Conservation (phyloP, 2,329 filamentous ascomycete species). For the Didymella sp. region DNA sequence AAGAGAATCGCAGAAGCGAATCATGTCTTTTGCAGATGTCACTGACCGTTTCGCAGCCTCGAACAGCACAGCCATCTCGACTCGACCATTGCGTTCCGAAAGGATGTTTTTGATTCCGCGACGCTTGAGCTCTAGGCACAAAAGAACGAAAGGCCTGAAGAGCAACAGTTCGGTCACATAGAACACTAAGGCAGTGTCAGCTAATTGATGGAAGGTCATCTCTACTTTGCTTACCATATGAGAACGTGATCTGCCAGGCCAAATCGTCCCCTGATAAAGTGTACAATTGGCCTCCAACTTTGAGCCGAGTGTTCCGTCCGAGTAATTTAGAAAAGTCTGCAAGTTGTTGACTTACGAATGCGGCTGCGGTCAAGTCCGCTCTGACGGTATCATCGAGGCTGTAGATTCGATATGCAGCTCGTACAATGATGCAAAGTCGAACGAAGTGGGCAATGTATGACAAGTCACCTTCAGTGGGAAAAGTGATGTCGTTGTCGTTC, state of each 20-base stretch:
- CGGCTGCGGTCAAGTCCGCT: slow-evolving; percentile 4
- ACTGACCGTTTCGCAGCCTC: slow-evolving; percentile 3
- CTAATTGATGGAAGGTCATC: fast-evolving
- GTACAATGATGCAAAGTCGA: slow-evolving; percentile 10
- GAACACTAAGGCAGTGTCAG: not conserved
- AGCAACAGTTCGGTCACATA: slow-evolving; percentile 7
- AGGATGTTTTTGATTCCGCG: slow-evolving; percentile 4
- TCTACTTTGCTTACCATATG: not conserved
- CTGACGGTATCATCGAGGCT: slow-evolving; percentile 6
- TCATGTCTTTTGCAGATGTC: not conserved
- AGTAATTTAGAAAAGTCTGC: not conserved
- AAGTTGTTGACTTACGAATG: slow-evolving; percentile 1
- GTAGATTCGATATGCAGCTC: slow-evolving; percentile 11
- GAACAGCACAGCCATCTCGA: slow-evolving; percentile 7
- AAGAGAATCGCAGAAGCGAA: slow-evolving; percentile 8
- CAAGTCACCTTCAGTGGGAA: not conserved
- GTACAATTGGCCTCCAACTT: slow-evolving; percentile 11
- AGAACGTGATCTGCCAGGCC: slow-evolving; percentile 14
- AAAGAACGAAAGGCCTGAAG: slow-evolving; percentile 9
- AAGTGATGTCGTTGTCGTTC: not conserved
- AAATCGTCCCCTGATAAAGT: slow-evolving; percentile 11
- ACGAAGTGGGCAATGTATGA: slow-evolving; percentile 7
- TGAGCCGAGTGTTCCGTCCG: not conserved
- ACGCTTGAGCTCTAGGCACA: slow-evolving; percentile 12
- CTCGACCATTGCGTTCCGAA: slow-evolving; percentile 3